Conservation (phyloP, 257 asterid genomes). For the Nicotiana knightiana region DNA sequence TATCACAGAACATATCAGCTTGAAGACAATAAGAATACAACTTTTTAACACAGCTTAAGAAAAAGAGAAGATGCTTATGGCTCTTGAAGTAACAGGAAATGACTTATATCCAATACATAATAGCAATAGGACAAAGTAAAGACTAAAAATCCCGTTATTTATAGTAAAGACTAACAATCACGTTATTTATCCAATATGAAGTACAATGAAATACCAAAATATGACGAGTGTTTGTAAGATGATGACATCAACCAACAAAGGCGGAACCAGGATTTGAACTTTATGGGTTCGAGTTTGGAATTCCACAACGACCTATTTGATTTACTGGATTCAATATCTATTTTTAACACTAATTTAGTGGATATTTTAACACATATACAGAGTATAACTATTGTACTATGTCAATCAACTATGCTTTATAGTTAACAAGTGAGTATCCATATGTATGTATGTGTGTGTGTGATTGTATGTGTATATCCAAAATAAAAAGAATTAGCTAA, state of each 20-base stretch:
- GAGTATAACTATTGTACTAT: neutral
- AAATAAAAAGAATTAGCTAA: neutral
- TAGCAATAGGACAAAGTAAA: neutral
- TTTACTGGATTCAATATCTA: neutral
- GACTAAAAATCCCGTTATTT: neutral
- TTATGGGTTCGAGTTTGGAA: neutral
- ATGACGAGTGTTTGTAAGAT: neutral
- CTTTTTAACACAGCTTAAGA: neutral
- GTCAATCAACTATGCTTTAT: neutral
- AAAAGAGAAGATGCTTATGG: neutral
- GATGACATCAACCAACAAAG: neutral
- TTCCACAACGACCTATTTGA: neutral
- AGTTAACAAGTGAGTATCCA: neutral
- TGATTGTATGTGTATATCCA: neutral
- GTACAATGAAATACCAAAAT: neutral
- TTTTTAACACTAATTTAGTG: neutral
- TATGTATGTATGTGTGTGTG: no score
- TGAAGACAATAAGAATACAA: neutral
- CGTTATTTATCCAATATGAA: neutral
- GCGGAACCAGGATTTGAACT: neutral
- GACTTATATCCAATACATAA: neutral
- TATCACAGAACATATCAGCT: neutral
- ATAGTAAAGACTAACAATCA: neutral
- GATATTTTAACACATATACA: neutral
- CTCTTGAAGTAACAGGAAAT: neutral